phyloP scores from a whole-genome alignment of 805 yeast genomes.

The Barnettozyma botsteinii region DNA sequence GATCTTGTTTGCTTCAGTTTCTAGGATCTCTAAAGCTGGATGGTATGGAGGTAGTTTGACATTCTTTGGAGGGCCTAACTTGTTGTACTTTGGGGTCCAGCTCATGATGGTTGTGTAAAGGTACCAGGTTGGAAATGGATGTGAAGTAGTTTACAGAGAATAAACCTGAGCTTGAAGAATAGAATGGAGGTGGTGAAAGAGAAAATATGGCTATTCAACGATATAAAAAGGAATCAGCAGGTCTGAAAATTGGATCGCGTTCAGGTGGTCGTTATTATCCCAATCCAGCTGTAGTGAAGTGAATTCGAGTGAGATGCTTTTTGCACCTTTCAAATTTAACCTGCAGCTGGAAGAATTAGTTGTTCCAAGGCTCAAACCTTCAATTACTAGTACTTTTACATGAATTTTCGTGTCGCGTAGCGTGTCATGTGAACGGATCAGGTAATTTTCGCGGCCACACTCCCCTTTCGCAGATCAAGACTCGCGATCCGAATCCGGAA shows the following conservation, averaged over 20 bases:
- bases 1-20: conserved; percentile 36
- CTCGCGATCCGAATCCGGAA: neutral
- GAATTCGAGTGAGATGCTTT: conserved; percentile 1
- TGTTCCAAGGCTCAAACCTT: neutral
- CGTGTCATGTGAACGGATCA: neutral
- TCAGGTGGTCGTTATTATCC: conserved; percentile 1
- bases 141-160: neutral
- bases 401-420: conserved; percentile 7
- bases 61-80: conserved; percentile 27
- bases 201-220: neutral
- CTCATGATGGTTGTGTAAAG: neutral
- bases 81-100: conserved; percentile 23
- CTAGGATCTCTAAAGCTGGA: conserved; percentile 40
- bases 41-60: conserved; percentile 23
- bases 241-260: conserved; percentile 1
- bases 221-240: conserved; percentile 5
- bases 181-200: neutral
- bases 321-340: conserved; percentile 4
- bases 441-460: conserved; percentile 6
- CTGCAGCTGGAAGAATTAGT: neutral
- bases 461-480: neutral
- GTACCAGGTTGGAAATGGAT: neutral
- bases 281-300: neutral
- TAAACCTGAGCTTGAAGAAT: neutral
- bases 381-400: neutral